Conservation (phyloP, 805 yeast species). For the Blastobotrys terrestris region DNA sequence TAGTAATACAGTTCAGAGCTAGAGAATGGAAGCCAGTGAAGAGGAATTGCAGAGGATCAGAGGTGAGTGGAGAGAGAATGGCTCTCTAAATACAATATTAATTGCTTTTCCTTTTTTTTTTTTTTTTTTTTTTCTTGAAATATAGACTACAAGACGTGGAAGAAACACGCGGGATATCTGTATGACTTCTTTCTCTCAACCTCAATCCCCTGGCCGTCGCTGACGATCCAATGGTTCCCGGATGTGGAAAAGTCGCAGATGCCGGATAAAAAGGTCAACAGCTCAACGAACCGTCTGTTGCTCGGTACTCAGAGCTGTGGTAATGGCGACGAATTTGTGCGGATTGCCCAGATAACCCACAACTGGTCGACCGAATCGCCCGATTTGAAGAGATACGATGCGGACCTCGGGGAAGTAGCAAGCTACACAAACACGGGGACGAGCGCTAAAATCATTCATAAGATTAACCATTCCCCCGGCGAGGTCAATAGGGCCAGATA, state of each 20-base stretch:
- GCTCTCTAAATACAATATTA: background rate
- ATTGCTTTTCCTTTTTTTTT: too few relatives aligned
- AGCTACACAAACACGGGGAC: constrained; percentile 19
- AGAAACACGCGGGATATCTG: constrained; percentile 52
- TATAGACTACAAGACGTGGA: constrained; percentile 46
- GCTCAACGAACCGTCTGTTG: constrained; percentile 35
- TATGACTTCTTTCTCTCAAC: constrained; percentile 49
- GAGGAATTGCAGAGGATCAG: background rate
- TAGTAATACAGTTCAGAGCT: too few relatives aligned
- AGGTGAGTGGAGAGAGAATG: background rate
- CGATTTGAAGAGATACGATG: constrained; percentile 34
- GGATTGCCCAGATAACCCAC: constrained; percentile 30
- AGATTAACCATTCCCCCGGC: constrained; percentile 53
- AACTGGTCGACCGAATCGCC: constrained; percentile 19
- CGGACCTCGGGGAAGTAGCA: constrained; percentile 32
- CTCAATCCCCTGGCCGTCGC: constrained; percentile 58
- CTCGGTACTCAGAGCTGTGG: constrained; percentile 63
- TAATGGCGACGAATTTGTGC: constrained; percentile 44
- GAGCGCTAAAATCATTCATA: constrained; percentile 44
- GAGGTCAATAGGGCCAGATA: constrained; percentile 68
- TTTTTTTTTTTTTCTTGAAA: too few relatives aligned
- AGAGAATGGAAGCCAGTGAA: background rate
- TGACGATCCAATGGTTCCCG: constrained; percentile 58
- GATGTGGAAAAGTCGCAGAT: constrained; percentile 34
- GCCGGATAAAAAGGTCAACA: constrained; percentile 19